A percentile compares a stretch with the other conserved stretches of the same genome.
phyloP scores from a whole-genome alignment of 805 yeast species.

The Metschnikowia lochheadii region DNA sequence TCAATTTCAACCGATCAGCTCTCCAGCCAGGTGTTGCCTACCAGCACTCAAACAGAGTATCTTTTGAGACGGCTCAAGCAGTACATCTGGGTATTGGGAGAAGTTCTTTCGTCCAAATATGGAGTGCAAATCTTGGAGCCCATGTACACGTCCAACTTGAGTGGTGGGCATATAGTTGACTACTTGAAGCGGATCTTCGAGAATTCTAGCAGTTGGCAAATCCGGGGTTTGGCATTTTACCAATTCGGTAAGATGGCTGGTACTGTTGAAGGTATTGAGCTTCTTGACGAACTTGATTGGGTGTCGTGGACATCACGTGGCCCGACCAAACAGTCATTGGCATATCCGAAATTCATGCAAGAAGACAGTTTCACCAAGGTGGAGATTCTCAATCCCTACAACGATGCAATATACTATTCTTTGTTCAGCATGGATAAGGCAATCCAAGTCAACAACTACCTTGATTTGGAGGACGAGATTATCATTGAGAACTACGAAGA shows the following conservation, averaged over 20 bases:
- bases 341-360: slow-evolving; percentile 16
- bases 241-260: slow-evolving; percentile 70
- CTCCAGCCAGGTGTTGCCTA: slow-evolving; percentile 7
- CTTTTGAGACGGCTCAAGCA: slow-evolving; percentile 52
- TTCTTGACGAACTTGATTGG: slow-evolving; percentile 83
- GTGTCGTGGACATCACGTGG: slow-evolving; percentile 7
- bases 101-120: slow-evolving; percentile 64
- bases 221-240: slow-evolving; percentile 75
- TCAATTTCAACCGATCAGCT: slow-evolving; percentile 6
- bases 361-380: slow-evolving; percentile 13
- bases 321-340: slow-evolving; percentile 5
- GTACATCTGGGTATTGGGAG: slow-evolving; percentile 83
- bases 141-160: slow-evolving; percentile 20
- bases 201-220: slow-evolving; percentile 43
- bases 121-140: slow-evolving; percentile 54
- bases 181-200: slow-evolving; percentile 41
- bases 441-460: slow-evolving; percentile 4
- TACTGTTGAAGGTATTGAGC: slow-evolving; percentile 77
- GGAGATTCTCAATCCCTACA: slow-evolving; percentile 13
- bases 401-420: slow-evolving; percentile 13
- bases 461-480: slow-evolving; percentile 16
- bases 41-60: slow-evolving; percentile 12
- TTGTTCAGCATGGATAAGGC: slow-evolving; percentile 12
- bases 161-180: slow-evolving; percentile 34
- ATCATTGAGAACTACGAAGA: slow-evolving; percentile 14